Evolutionary conservation across 2,329 filamentous ascomycete genomes (phyloP).

Genomic region (Cordyceps militaris): DNA sequence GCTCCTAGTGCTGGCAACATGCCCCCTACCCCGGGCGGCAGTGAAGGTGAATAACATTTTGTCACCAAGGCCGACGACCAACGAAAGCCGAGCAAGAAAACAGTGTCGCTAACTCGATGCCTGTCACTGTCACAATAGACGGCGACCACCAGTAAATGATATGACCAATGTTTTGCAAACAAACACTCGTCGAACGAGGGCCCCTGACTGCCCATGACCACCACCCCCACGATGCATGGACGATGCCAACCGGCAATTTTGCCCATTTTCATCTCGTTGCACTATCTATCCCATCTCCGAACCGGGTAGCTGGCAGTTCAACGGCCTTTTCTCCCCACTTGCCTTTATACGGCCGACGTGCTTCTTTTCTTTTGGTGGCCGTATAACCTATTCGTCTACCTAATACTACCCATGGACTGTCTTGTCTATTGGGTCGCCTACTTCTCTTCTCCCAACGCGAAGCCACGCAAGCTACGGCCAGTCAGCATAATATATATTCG

Average conservation of each 20-base stretch:
- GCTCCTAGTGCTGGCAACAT: conserved; percentile 49
- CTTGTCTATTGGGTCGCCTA: not conserved
- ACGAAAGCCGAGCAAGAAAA: not conserved
- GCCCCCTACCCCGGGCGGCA: conserved; percentile 53
- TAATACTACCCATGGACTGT: conserved; percentile 11
- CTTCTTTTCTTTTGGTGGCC: not conserved
- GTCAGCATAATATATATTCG: not conserved
- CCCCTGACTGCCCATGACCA: not conserved
- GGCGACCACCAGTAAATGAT: conserved; percentile 15
- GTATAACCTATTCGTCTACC: conserved; percentile 8
- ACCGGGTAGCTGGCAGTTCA: conserved; percentile 3
- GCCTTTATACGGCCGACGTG: conserved; percentile 7
- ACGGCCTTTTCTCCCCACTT: not conserved
- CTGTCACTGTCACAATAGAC: conserved; percentile 11
- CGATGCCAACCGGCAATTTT: not conserved
- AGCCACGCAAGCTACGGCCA: not conserved
- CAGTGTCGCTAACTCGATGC: conserved; percentile 1
- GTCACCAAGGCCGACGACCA: conserved; percentile 12
- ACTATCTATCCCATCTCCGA: conserved; percentile 4
- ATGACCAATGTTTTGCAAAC: not conserved
- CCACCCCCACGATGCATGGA: not conserved
- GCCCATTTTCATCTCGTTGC: not conserved
- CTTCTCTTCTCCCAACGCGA: not conserved
- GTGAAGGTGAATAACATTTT: conserved; percentile 54
- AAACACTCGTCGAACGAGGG: not conserved